Evolutionary conservation across 129 eudicot species (phyloP).

Genomic region (Chrysanthemum lavandulifolium): DNA sequence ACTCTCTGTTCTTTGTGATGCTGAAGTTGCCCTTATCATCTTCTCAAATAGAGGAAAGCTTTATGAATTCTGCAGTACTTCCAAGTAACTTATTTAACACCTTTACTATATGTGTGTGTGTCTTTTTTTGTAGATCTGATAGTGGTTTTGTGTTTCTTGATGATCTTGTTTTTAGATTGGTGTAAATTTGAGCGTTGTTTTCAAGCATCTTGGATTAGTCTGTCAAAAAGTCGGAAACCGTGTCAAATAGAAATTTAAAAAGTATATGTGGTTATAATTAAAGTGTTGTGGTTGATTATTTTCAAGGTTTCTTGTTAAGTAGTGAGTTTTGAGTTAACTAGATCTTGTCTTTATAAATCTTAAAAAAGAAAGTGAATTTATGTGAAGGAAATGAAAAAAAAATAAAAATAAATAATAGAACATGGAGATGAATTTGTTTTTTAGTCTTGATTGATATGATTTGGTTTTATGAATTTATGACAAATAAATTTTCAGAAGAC

Average conservation of each 20-base stretch:
- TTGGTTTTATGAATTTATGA: neutral
- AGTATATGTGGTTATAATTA: neutral
- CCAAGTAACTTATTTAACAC: conserved; percentile 43
- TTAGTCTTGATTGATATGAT: neutral
- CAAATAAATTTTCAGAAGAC: too few relatives aligned
- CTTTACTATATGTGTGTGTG: conserved; percentile 8
- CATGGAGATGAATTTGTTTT: neutral
- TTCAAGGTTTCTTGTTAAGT: neutral
- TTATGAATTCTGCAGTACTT: conserved; percentile 73
- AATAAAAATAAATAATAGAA: neutral
- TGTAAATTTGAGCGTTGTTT: neutral
- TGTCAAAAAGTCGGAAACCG: too few relatives aligned
- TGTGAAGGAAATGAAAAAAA: neutral
- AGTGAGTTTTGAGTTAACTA: conserved; percentile 16
- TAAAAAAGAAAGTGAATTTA: neutral
- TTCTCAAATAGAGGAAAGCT: conserved; percentile 60
- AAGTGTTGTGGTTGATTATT: neutral
- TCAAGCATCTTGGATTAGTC: too few relatives aligned
- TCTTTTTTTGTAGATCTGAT: conserved; percentile 27
- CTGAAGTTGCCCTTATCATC: conserved; percentile 83
- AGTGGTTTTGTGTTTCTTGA: conserved; percentile 20
- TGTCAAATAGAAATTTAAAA: neutral
- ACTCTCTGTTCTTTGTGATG: conserved; percentile 90
- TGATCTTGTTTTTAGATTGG: conserved; percentile 7
- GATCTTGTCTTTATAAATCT: conserved; percentile 29